phyloP scores from a whole-genome alignment of 768 basidiomycete species.

The Lyophyllum semitale region DNA sequence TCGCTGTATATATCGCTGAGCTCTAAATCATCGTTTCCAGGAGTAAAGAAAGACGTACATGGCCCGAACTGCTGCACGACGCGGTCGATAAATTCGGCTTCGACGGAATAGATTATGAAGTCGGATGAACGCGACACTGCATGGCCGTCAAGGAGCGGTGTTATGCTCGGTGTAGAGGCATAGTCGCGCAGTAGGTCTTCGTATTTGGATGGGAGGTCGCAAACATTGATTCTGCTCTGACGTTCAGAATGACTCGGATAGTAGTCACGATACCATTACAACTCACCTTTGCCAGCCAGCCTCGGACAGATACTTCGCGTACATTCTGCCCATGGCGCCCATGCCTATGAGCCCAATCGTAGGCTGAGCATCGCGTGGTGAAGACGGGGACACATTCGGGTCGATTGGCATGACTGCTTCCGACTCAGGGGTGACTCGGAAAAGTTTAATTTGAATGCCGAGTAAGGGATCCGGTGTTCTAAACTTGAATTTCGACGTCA shows the following conservation, averaged over 20 bases:
- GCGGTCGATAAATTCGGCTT: slow-evolving; percentile 81
- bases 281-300: slow-evolving; percentile 86
- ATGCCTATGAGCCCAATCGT: slow-evolving; percentile 92
- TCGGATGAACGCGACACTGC: slow-evolving; percentile 87
- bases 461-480: no score
- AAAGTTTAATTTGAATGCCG: no score
- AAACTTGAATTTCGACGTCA: no score
- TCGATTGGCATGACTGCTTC: slow-evolving; percentile 19
- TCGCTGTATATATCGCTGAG: slow-evolving; percentile 52
- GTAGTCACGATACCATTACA: not conserved
- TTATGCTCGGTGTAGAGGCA: slow-evolving; percentile 55
- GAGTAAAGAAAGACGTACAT: slow-evolving; percentile 52
- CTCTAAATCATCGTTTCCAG: not conserved
- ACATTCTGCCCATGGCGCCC: slow-evolving; percentile 98
- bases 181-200: slow-evolving; percentile 63
- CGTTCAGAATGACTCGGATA: not conserved
- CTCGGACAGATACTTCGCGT: slow-evolving; percentile 71
- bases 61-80: slow-evolving; percentile 92
- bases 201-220: slow-evolving; percentile 60
- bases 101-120: slow-evolving; percentile 93
- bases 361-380: slow-evolving; percentile 52
- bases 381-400: slow-evolving; percentile 33
- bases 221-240: slow-evolving; percentile 12
- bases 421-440: no score
- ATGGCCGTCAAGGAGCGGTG: slow-evolving; percentile 79